Base-by-base conservation (phyloP, 2,329 filamentous ascomycete species). In the Pleomassaria siparia region DNA sequence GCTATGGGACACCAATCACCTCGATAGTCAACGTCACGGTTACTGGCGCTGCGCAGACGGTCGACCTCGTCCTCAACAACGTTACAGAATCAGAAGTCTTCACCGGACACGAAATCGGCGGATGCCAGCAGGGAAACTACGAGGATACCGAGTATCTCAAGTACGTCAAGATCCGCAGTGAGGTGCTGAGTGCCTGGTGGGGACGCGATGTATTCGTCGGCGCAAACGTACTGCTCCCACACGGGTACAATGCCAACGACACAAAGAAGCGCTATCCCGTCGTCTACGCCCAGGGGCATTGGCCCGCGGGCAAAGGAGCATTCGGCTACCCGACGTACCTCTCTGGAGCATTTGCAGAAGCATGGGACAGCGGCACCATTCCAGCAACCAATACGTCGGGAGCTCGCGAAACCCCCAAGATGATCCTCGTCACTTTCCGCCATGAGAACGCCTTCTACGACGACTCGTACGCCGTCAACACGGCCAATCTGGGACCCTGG, bases 401-500 rank as follows among this genome's bases (percentile, higher is more conserved):
- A 3, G 58, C 43, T 30, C 65, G 62, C 5, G 54, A 60, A n/a
- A 56, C 62, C 1, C 67, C 69, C 0, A 71, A 69, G 36, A 50
- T 72, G 49, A 71, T 72, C 20, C 40, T 70, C 1, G 63, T 72
- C 4, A 63, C 59, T 1, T 69, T 72, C 51, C 67, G 70, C n/a
- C 70, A 72, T 37, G 69, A 72, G 51, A 51, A 60, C 0, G 63
- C 69, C 0, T 72, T 62, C 43, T 72, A 72, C 49, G 69, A 72
- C 43, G 69, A 72, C 42, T 72, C 68, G 0, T 72, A 72, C 44
- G 69, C 63, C 0, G 69, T 72, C 33, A 72, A 72, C 43, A 70
- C 67, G 0, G 68, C 69, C 2, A 72, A 72, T 39, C 54, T 72
- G 6, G 70, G 70, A 3, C 70, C 70, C 2, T 72, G 66, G 30